Base-by-base conservation (phyloP, 1,139 yeast species). In the Yamadazyma blattariae region DNA sequence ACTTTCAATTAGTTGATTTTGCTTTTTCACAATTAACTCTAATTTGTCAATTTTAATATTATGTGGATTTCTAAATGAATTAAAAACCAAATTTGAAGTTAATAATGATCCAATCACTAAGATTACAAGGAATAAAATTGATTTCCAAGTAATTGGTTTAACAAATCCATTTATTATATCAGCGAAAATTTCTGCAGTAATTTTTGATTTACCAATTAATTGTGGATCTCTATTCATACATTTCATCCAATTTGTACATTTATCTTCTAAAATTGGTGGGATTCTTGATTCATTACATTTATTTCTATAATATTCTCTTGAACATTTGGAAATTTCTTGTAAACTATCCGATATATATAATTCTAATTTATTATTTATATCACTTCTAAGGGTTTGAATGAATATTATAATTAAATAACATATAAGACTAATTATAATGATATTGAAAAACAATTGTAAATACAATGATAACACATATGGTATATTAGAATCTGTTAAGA, bases 201-300 rank as follows among this genome's bases (percentile, higher is more conserved):
- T 76, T 46, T 77, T 72, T 3, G 94, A 86, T 31, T 78, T 73
- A 5, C 92, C 94, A n/a, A 89, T 77, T 7, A 77, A 66, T 27
- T 77, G 75, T 11, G 96, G 96, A 48, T 90, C 95, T 41, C 88
- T 70, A 48, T 81, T 78, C 95, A 86, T 89, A 57, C 98, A 92
- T 42, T 71, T 74, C 42, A 78, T 82, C 95, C 96, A 87, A 27
- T 67, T 65, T 22, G 73, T 66, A 57, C 98, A 92, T 14, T 77
- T 70, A n/a, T 63, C 59, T 46, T 84, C 89, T 20, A 89, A 58
- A 0, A 89, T 92, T 1, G 96, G 96, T 0, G 77, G 82, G 19
- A 82, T 57, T 23, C 53, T 54, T 8, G 55, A 64, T 11, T 39
- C 45, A 11, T 56, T 43, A 53, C 98, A 92, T 48, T 82, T 76